Evolutionary conservation across 2,329 filamentous ascomycete species (phyloP).

Genomic region (Calonectria naviculata): DNA sequence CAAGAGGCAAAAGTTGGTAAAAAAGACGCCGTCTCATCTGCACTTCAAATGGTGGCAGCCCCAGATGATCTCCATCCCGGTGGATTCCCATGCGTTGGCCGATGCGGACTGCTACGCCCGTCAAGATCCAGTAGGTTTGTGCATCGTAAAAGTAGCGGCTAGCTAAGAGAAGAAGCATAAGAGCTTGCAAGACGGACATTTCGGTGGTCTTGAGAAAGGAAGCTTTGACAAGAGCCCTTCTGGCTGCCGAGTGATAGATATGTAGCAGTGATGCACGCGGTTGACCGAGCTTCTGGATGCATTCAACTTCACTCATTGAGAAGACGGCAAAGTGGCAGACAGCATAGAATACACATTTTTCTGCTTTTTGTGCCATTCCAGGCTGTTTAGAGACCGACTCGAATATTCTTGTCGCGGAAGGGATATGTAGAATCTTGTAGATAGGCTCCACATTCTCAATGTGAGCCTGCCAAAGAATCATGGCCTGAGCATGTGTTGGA

Average conservation of each 20-base stretch:
- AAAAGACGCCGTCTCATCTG: conserved; percentile 66
- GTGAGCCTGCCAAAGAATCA: conserved; percentile 39
- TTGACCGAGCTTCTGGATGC: conserved; percentile 47
- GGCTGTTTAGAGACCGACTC: conserved; percentile 28
- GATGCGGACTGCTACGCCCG: conserved; percentile 63
- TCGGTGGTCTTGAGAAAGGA: conserved; percentile 63
- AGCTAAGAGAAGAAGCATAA: conserved; percentile 57
- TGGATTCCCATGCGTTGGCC: conserved; percentile 65
- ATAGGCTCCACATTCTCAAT: conserved; percentile 39
- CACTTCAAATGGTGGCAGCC: conserved; percentile 55
- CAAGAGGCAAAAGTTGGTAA: conserved; percentile 62
- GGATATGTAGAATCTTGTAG: conserved; percentile 41
- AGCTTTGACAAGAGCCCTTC: conserved; percentile 61
- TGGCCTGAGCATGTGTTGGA: conserved; percentile 32
- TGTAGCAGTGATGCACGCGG: conserved; percentile 47
- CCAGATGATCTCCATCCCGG: conserved; percentile 52
- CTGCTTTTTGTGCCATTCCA: conserved; percentile 33
- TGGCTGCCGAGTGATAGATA: conserved; percentile 54
- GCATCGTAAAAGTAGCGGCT: conserved; percentile 54
- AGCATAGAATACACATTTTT: conserved; percentile 56
- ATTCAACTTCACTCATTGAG: conserved; percentile 56
- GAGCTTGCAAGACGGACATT: conserved; percentile 64
- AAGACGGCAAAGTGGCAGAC: conserved; percentile 53
- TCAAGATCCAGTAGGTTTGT: conserved; percentile 60
- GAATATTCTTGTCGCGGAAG: conserved; percentile 32